Percentiles rank a stretch among this genome's conserved stretches.
These are phyloP conservation scores for Solanum phureja DNA, from an alignment of 257 asterid genomes.

Conservation along the genomic window DNA sequence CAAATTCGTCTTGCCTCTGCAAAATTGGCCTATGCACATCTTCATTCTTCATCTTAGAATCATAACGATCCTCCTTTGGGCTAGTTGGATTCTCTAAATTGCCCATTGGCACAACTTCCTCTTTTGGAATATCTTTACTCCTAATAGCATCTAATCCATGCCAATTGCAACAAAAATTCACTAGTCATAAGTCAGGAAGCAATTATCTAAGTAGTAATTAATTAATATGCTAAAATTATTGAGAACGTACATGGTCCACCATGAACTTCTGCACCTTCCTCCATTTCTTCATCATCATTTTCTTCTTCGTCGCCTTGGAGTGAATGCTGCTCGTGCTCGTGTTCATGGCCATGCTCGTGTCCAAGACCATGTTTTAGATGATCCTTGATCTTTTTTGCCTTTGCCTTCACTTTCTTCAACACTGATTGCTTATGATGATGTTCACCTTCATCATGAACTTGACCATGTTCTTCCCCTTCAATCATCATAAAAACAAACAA, in stretches of 20 bases:
- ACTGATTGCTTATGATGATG: conserved; percentile 63
- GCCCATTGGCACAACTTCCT: neutral
- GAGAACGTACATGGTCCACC: conserved; percentile 42
- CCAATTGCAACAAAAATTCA: neutral
- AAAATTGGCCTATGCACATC: neutral
- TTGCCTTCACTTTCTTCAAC: conserved; percentile 60
- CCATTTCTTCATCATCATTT: conserved; percentile 35
- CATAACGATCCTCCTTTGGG: conserved; percentile 17
- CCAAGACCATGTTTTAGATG: conserved; percentile 37
- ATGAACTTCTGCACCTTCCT: conserved; percentile 34
- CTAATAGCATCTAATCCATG: conserved; percentile 15
- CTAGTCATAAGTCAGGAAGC: neutral
- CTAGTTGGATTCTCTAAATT: conserved; percentile 24
- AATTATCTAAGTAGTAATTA: neutral
- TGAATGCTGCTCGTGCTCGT: neutral
- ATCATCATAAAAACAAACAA: neutral
- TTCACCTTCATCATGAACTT: conserved; percentile 9
- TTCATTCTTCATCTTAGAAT: neutral
- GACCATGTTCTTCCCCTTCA: conserved; percentile 21
- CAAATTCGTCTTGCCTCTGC: neutral
- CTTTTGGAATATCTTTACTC: conserved; percentile 23
- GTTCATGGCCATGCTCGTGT: conserved; percentile 18
- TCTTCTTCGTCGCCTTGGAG: conserved; percentile 5
- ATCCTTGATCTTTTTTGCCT: conserved; percentile 65
- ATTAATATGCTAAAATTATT: neutral